Conservation (phyloP, 164 flowering plant species). For the Amborella trichopoda region DNA sequence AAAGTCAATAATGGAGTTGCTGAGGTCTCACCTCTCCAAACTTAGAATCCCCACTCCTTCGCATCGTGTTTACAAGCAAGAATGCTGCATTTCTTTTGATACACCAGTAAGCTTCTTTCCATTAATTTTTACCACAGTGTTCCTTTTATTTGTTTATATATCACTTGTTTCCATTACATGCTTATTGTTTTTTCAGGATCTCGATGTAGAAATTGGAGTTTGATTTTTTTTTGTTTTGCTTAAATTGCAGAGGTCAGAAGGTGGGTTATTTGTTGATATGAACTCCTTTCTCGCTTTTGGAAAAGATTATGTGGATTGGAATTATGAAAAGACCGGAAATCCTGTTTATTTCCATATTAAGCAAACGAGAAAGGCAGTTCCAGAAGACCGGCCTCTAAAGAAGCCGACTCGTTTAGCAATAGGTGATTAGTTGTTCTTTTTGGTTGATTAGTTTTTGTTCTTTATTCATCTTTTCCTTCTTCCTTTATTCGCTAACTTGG, state of each 20-base stretch:
- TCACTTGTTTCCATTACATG: neutral
- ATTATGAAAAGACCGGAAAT: slow-evolving; percentile 77
- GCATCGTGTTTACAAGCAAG: slow-evolving; percentile 90
- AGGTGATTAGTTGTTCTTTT: slow-evolving; percentile 41
- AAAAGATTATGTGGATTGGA: slow-evolving; percentile 68
- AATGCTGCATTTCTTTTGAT: slow-evolving; percentile 88
- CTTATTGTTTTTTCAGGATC: neutral
- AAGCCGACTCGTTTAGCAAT: slow-evolving; percentile 88
- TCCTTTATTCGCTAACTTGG: neutral
- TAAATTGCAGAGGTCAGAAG: slow-evolving; percentile 70
- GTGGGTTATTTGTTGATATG: slow-evolving; percentile 85
- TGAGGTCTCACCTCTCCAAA: slow-evolving; percentile 64
- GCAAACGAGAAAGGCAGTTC: slow-evolving; percentile 45
- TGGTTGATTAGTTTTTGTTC: neutral
- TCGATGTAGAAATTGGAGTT: slow-evolving; percentile 3
- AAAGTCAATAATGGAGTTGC: slow-evolving; percentile 44
- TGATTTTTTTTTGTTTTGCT: neutral
- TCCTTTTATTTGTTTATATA: neutral
- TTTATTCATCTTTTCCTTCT: neutral
- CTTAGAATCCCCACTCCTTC: slow-evolving; percentile 97
- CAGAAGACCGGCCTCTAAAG: slow-evolving; percentile 88
- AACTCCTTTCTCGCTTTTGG: slow-evolving; percentile 86
- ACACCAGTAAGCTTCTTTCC: slow-evolving; percentile 45
- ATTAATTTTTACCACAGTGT: neutral
- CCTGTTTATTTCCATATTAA: slow-evolving; percentile 83